Base-by-base conservation (phyloP, 2,329 filamentous ascomycete species). In the Cytospora piceicola region DNA sequence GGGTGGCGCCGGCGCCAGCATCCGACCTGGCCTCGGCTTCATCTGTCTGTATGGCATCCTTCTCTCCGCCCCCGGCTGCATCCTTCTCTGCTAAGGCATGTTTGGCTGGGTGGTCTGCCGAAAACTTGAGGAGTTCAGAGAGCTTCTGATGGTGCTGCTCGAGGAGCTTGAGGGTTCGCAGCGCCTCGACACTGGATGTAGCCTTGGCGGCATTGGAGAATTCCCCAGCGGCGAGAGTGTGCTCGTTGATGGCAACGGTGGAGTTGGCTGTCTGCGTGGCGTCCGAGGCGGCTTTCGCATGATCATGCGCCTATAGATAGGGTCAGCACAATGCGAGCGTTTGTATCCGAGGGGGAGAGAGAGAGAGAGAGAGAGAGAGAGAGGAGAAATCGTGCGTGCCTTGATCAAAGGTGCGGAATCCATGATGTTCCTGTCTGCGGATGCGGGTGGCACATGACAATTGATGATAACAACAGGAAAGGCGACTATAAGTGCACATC, bases 61-160 rank as follows among this genome's bases (percentile, higher is more conserved):
- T 73, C 70, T 81, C 80, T 53, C 77, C 77, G 27, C 71, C 67
- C 39, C 72, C 71, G 49, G 74, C 72, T 58, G 76, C 73, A 73
- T 75, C 73, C 63, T 64, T 76, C 69, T 81, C 80, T 57, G 77
- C 70, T 20, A 75, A 64, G 36, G 69, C 67, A 49, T 75, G 72
- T 42, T 78, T 77, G 9, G 78, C 74, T 49, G 85, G 81, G 65
- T 83, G 80, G 61, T 84, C 83, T 75, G 82, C 79, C 46, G 91
- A 89, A 53, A 90, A 85, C 73, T 90, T 90, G 69, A 98, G 86
- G 52, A 97, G 87, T 69, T 90, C 88, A 20, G 94, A 93, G 15
- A 98, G 88, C 68, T 88, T 89, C 70, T 88, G 87, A 76, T 99
- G 95, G 76, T 99, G 93, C 69, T 91, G 85, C 77, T 97, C 93